Evolutionary conservation across 805 yeast species (phyloP).

Genomic region (Tetrapisispora fleetii): DNA sequence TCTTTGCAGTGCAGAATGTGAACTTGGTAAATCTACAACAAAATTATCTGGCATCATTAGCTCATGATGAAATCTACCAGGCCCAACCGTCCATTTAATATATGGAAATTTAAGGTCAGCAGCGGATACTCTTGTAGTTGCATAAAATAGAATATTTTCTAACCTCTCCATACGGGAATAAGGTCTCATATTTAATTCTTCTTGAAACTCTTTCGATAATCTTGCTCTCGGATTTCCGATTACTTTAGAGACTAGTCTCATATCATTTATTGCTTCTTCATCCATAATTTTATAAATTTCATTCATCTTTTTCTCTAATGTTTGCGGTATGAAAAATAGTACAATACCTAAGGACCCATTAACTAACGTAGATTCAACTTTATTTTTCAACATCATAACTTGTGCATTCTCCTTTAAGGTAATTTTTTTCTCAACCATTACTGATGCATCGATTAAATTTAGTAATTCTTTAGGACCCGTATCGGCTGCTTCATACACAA

Average conservation of each 20-base stretch:
- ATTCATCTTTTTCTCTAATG: conserved; percentile 15
- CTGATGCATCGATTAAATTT: conserved; percentile 38
- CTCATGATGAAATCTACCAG: conserved; percentile 19
- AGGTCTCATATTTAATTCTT: conserved; percentile 19
- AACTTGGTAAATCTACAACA: conserved; percentile 29
- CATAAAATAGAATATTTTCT: conserved; percentile 12
- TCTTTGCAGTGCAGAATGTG: conserved; percentile 31
- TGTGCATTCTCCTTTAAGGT: conserved; percentile 78
- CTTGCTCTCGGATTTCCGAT: conserved; percentile 14
- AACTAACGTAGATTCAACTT: conserved; percentile 57
- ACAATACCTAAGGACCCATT: conserved; percentile 88
- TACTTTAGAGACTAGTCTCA: conserved; percentile 28
- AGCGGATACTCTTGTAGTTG: conserved; percentile 10
- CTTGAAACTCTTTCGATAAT: conserved; percentile 22
- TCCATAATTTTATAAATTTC: conserved; percentile 19
- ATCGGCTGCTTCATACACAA: conserved; percentile 40
- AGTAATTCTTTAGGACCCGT: conserved; percentile 24
- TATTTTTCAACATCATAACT: conserved; percentile 85
- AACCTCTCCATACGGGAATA: conserved; percentile 8
- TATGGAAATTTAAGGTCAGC: conserved; percentile 23
- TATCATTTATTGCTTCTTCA: conserved; percentile 23
- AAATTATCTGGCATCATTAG: conserved; percentile 34
- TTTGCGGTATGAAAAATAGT: conserved; percentile 28
- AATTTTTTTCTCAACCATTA: conserved; percentile 62
- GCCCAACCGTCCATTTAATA: conserved; percentile 27